Base-by-base conservation (phyloP, 2,329 filamentous ascomycete genomes). In the Cadophora gregata region DNA sequence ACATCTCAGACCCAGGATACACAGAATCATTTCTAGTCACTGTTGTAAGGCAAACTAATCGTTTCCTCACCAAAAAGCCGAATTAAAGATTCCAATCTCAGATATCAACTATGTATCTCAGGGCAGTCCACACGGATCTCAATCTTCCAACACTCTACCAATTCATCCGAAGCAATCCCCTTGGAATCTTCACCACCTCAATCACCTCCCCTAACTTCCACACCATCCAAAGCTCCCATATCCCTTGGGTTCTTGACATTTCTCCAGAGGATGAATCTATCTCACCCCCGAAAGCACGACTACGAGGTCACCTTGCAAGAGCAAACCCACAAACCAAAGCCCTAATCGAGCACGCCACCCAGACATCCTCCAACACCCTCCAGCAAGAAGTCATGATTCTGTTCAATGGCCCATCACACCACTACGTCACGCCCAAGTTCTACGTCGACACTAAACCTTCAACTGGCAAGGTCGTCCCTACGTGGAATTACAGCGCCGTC, bases 361-460 rank as follows among this genome's bases (percentile, higher is more conserved):
- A 64, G 59, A 67, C 59, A 19, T 50, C 36, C 16, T 45, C 61
- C 45, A 63, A 59, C 55, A 55, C 77, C 33, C 76, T 83, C 24
- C 76, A 81, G 62, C 75, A 86, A 38, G 88, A 90, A 65, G 86
- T 91, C 1, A 75, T 88, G 33, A 79, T 91, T 2, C 79, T 90
- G 19, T 91, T 92, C 80, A 90, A 82, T 55, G 81, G 81, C 0
- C 79, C 83, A 0, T 75, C 80, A 0, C 84, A 90, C 45, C 86
- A 89, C 77, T 91, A 91, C 71, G 84, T 91, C 5, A 90, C 89
- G 0, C 87, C 89, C 0, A 88, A 89, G 67, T 91, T 90, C 77
- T 91, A 91, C 78, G 81, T 79, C 12, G 82, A 87, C 70, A 90
- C 89, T 0, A 91, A 91, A 74, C 88, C 88, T 0, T 75, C 73